Evolutionary conservation across 345 rosid genomes (phyloP).

Genomic region (Moringa oleifera): DNA sequence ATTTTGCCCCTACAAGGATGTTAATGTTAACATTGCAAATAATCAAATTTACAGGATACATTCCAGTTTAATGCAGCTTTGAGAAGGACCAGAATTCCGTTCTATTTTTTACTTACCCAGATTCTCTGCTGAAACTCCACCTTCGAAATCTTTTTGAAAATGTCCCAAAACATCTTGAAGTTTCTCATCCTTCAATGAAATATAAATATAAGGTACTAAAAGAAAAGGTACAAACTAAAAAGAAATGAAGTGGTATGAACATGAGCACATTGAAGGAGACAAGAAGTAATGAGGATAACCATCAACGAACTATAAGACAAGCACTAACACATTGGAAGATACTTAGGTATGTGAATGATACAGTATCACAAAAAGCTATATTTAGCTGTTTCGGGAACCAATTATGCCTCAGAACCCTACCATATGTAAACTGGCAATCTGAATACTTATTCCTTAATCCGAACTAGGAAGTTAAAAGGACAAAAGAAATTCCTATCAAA

Average conservation of each 20-base stretch:
- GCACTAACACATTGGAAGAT: not conserved
- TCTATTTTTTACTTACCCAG: slow-evolving; percentile 61
- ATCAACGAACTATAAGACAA: too few species aligned
- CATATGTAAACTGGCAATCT: not conserved
- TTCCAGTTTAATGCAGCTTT: slow-evolving; percentile 22
- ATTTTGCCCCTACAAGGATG: slow-evolving; percentile 71
- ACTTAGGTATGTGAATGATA: not conserved
- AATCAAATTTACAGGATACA: slow-evolving; percentile 21
- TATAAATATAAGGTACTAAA: slow-evolving; percentile 11
- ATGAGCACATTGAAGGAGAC: not conserved
- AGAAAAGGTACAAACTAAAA: slow-evolving; percentile 4
- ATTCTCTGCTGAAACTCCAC: slow-evolving; percentile 90
- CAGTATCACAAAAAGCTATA: not conserved
- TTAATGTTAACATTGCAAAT: slow-evolving; percentile 21
- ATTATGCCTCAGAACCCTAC: not conserved
- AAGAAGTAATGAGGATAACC: too few species aligned
- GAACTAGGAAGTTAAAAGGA: too few species aligned
- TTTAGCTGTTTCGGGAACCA: not conserved
- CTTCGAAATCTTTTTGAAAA: slow-evolving; percentile 96
- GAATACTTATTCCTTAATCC: not conserved
- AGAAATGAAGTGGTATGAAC: not conserved
- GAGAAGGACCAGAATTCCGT: slow-evolving; percentile 24
- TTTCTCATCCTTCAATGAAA: slow-evolving; percentile 70
- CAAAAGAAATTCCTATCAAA: too few species aligned
- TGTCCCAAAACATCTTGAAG: slow-evolving; percentile 88